Evolutionary conservation across 371 early-diverging fungal species (phyloP).

Genomic region (Amoeboaphelidium protococcarum): DNA sequence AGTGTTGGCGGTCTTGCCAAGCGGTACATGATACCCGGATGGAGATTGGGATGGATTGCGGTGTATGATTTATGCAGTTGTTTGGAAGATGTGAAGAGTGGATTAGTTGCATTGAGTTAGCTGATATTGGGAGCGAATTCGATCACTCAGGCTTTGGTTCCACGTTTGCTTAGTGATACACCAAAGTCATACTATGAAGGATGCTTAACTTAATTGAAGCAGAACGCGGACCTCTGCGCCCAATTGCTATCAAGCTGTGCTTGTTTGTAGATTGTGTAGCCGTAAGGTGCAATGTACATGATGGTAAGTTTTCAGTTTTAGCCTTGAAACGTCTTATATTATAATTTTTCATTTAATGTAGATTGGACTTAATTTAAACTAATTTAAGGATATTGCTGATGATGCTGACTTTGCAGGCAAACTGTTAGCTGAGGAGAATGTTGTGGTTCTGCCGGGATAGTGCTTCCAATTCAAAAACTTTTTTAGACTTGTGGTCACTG

Average conservation of each 20-base stretch:
- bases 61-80: slow-evolving; percentile 38
- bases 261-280: slow-evolving; percentile 41
- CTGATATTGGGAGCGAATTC: slow-evolving; percentile 61
- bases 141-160: slow-evolving; percentile 39
- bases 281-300: slow-evolving; percentile 83
- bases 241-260: slow-evolving; percentile 30
- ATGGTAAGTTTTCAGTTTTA: slow-evolving; percentile 45
- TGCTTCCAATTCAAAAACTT: slow-evolving; percentile 55
- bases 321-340: too few relatives aligned
- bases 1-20: slow-evolving; percentile 69
- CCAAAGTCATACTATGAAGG: slow-evolving; percentile 36
- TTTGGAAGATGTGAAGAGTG: slow-evolving; percentile 30
- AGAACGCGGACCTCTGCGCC: slow-evolving; percentile 33
- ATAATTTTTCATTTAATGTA: too few relatives aligned
- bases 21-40: slow-evolving; percentile 69
- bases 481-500: slow-evolving; percentile 51
- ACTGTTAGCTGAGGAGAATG: slow-evolving; percentile 54
- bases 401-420: slow-evolving; percentile 57
- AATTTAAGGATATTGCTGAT: slow-evolving; percentile 38
- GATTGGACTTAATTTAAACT: slow-evolving; percentile 22
- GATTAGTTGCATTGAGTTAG: slow-evolving; percentile 36
- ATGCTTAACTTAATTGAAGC: slow-evolving; percentile 31
- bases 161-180: slow-evolving; percentile 40
- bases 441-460: slow-evolving; percentile 59
- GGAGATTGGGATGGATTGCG: slow-evolving; percentile 69